These are phyloP conservation scores for Sporisorium exsertum DNA, from an alignment of 1,284 basidiomycete species.

Conservation along the genomic window DNA sequence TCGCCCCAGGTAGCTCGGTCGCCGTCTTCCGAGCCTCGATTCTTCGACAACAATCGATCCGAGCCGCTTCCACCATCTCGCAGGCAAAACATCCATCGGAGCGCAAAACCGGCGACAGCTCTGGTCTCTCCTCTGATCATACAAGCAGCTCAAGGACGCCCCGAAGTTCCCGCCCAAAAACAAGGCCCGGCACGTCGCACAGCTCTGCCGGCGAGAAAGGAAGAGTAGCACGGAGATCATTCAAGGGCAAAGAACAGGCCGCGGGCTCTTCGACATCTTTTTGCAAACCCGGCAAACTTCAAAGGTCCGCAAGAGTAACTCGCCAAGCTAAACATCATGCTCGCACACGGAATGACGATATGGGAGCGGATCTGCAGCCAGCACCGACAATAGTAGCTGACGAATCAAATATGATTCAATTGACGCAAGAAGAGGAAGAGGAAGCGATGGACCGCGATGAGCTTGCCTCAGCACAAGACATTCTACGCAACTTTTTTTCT, in stretches of 20 bases:
- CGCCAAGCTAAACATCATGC: neutral
- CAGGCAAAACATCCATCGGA: neutral
- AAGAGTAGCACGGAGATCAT: neutral
- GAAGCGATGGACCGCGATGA: neutral
- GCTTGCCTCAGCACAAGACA: constrained; percentile 17
- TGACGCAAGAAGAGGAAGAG: neutral
- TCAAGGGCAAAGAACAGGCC: constrained; percentile 10
- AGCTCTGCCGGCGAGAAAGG: neutral
- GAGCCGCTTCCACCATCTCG: constrained; percentile 9
- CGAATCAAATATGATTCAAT: neutral
- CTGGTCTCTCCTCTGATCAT: neutral
- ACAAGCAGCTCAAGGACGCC: neutral
- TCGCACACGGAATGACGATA: neutral
- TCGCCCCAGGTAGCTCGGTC: constrained; percentile 6
- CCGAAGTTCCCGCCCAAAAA: neutral
- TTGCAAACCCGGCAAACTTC: neutral
- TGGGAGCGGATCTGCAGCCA: neutral
- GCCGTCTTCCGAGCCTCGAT: neutral
- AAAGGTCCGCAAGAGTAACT: neutral
- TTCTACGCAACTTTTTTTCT: constrained; percentile 14
- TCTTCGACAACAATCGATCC: neutral
- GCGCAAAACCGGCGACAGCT: neutral
- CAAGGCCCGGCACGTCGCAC: neutral
- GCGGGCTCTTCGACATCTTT: neutral
- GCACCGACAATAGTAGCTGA: neutral